Percentiles rank a stretch among this genome's conserved stretches.
phyloP scores from a whole-genome alignment of 2,329 filamentous ascomycete genomes.

The Passalora sequoiae region DNA sequence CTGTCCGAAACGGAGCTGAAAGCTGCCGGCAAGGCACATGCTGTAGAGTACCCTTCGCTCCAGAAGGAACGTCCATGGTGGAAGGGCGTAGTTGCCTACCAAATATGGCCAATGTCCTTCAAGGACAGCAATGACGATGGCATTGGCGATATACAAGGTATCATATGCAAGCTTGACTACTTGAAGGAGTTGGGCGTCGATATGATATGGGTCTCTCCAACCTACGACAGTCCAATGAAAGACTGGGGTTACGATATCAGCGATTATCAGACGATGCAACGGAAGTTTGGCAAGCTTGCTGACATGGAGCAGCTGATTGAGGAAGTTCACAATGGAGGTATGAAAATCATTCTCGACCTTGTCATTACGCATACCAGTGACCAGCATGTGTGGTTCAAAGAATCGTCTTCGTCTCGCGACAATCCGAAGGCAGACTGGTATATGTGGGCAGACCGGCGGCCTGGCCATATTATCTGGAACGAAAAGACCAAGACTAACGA shows the following conservation, averaged over 20 bases:
- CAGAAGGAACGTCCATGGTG: conserved; percentile 35
- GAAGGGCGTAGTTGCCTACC: conserved; percentile 44
- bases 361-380: conserved; percentile 75
- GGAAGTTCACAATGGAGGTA: conserved; percentile 56
- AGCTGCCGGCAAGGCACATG: no score
- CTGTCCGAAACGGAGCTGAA: no score
- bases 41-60: conserved; percentile 8
- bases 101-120: conserved; percentile 46
- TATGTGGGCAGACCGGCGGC: conserved; percentile 51
- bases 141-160: conserved; percentile 59
- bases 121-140: conserved; percentile 53
- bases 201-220: conserved; percentile 63
- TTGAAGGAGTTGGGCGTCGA: conserved; percentile 57
- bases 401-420: conserved; percentile 48
- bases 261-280: conserved; percentile 62
- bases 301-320: conserved; percentile 61
- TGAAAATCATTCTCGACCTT: conserved; percentile 68
- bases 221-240: conserved; percentile 55
- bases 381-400: conserved; percentile 55
- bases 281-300: conserved; percentile 60
- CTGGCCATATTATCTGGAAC: conserved; percentile 13
- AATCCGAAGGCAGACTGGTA: conserved; percentile 54
- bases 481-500: conserved; percentile 1
- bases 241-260: conserved; percentile 67
- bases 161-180: conserved; percentile 56